phyloP scores from a whole-genome alignment of 2,329 filamentous ascomycete genomes.

The Alternaria burnsii region DNA sequence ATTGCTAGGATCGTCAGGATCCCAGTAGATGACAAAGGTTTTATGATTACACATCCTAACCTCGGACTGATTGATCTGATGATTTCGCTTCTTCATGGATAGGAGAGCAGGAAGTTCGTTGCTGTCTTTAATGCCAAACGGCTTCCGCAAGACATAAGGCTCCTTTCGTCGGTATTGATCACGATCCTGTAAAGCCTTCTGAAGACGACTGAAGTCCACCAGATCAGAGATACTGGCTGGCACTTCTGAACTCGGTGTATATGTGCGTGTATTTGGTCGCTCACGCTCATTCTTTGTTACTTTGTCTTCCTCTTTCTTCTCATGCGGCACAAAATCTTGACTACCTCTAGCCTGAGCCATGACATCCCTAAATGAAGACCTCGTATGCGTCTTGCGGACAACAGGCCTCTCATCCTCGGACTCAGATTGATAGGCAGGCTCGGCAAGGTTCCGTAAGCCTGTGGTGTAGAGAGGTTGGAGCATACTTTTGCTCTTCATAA shows the following conservation, averaged over 20 bases:
- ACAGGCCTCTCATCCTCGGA: neutral
- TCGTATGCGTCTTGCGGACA: neutral
- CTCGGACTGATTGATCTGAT: neutral
- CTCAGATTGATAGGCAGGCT: neutral
- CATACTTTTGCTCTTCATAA: neutral
- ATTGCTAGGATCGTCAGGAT: constrained; percentile 11
- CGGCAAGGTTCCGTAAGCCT: neutral
- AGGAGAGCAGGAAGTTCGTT: neutral
- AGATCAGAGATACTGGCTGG: neutral
- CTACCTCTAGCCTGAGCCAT: neutral
- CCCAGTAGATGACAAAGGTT: constrained; percentile 13
- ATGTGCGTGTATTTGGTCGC: neutral
- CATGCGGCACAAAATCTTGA: neutral
- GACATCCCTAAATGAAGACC: neutral
- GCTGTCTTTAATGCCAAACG: neutral
- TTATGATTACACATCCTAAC: constrained; percentile 11
- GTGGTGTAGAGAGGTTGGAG: neutral
- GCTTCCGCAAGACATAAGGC: neutral
- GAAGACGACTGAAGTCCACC: neutral
- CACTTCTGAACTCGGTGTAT: neutral
- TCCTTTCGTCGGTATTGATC: constrained; percentile 1
- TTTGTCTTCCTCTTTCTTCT: neutral
- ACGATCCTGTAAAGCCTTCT: neutral
- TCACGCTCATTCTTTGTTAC: neutral
- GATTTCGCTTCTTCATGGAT: neutral